Evolutionary conservation across 73 alveolate species (phyloP).

Genomic region (Paramecium tetraurelia): DNA sequence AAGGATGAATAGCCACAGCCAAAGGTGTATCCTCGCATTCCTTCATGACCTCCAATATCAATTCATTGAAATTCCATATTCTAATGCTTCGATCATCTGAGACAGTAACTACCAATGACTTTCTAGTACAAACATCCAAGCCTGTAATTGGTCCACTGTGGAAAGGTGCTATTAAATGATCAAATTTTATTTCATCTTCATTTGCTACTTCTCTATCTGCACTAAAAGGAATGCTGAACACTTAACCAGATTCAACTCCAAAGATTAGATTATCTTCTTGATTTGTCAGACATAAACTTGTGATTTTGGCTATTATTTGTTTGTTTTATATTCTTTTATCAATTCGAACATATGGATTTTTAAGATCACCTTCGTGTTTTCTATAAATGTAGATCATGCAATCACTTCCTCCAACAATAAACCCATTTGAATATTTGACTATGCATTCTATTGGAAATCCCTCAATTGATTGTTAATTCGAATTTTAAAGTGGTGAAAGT

Average conservation of each 20-base stretch:
- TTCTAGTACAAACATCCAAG: constrained; percentile 90
- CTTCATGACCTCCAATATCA: constrained; percentile 81
- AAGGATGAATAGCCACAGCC: constrained; percentile 96
- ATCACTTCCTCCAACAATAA: constrained; percentile 74
- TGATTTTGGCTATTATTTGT: constrained; percentile 41
- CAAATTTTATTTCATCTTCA: constrained; percentile 74
- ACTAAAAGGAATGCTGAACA: constrained; percentile 62
- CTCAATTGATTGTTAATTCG: constrained; percentile 52
- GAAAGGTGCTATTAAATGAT: constrained; percentile 71
- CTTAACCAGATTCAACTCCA: constrained; percentile 67
- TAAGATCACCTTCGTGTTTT: constrained; percentile 71
- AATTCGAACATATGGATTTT: constrained; percentile 63
- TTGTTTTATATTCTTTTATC: constrained; percentile 42
- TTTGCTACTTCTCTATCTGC: constrained; percentile 71
- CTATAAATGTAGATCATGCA: constrained; percentile 69
- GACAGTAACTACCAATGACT: constrained; percentile 86
- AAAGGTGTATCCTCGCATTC: constrained; percentile 87
- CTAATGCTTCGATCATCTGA: constrained; percentile 89
- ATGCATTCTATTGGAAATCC: constrained; percentile 67
- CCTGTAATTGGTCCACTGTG: constrained; percentile 81
- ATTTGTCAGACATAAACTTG: constrained; percentile 64
- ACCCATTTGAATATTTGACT: constrained; percentile 71
- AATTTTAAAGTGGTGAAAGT: constrained; percentile 38
- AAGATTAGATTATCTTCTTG: constrained; percentile 72
- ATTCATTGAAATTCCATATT: constrained; percentile 93